Evolutionary conservation across 352 stramenopile species (phyloP), one percentile per base, ranked within the genome.

Genomic region (Globisporangium polare): DNA sequence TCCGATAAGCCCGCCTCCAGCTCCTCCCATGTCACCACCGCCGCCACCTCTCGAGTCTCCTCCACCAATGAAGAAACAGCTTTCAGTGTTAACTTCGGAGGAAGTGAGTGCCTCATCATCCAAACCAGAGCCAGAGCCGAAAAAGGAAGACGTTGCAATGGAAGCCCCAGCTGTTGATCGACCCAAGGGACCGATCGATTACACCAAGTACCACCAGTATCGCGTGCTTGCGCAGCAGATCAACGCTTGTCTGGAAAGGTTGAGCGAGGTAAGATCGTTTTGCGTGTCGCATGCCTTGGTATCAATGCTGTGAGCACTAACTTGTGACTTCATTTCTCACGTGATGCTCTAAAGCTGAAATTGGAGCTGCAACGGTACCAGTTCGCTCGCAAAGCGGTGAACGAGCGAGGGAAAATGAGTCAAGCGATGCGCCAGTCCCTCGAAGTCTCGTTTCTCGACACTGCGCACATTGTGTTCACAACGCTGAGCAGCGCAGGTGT

Each of bases 381-480:
- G 42, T 88, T 90, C 53, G 86, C 86, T 18, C 74, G 85, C 27
- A 75, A 81, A 73, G 76, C 78, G 10, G 72, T 88, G 6, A 80
- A 74, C 29, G 78, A 91, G 31, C 83, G 77, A 47, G 82, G 83
- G 8, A 90, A 88, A 59, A 71, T 81, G 1, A 83, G 65, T 13
- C 78, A 88, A 47, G 73, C 77, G 29, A 88, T 84, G 20, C 83
- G 86, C 1, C 84, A 96, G 56, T 90, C 79, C 2, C 69, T 95
- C 6, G 86, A 95, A 62, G 84, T 90, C 24, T 95, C 85, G 3
- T 92, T 95, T 53, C 66, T 96, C 22, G 90, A 97, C 66, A 95
- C 85, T 39, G 90, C 90, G 9, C 89, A 98, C 45, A 92, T 98
- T 45, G 86, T 97, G 2, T 98, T 98, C 49, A 97, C 89, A 13